A percentile compares a stretch with the other conserved stretches of the same genome.
phyloP scores from a whole-genome alignment of 2,329 filamentous ascomycete genomes.

The Intubia oerlemansii region DNA sequence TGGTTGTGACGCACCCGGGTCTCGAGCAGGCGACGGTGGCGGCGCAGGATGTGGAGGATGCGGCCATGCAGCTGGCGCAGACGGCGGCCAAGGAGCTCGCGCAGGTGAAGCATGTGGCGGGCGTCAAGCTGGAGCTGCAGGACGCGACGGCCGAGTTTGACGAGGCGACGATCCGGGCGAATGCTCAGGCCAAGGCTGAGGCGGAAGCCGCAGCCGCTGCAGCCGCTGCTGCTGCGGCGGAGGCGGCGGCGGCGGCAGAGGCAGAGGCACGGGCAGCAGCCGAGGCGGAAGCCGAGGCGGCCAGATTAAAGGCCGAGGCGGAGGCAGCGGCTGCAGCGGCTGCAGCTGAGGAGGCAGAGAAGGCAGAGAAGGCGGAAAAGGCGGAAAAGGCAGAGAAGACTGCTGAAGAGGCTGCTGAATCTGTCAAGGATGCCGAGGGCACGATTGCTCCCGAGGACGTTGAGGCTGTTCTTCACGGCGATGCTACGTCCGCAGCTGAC shows the following conservation, averaged over 20 bases:
- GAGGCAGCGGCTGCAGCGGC: slow-evolving; percentile 1
- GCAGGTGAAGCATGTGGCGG: slow-evolving; percentile 62
- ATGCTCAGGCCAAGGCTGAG: slow-evolving; percentile 21
- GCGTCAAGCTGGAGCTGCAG: slow-evolving; percentile 58
- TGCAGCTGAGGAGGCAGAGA: slow-evolving; percentile 1
- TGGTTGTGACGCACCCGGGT: slow-evolving; percentile 53
- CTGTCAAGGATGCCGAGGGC: too few species aligned
- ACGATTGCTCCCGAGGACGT: too few species aligned
- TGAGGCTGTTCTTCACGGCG: slow-evolving; percentile 1
- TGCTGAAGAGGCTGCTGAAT: not conserved
- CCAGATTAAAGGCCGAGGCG: too few species aligned
- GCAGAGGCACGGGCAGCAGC: slow-evolving; percentile 14
- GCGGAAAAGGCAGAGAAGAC: too few species aligned
- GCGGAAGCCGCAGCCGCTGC: slow-evolving; percentile 28
- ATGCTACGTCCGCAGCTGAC: not conserved
- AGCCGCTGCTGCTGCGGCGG: slow-evolving; percentile 9
- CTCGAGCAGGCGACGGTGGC: slow-evolving; percentile 47
- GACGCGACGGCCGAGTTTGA: slow-evolving; percentile 67
- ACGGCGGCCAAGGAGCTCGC: slow-evolving; percentile 59
- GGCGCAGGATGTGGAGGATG: slow-evolving; percentile 37
- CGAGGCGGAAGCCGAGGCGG: slow-evolving; percentile 7
- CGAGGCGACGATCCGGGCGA: slow-evolving; percentile 28
- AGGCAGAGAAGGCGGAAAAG: too few species aligned
- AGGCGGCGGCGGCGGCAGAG: slow-evolving; percentile 8
- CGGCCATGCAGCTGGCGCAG: slow-evolving; percentile 63